These are phyloP conservation scores for Aspergillus floridensis DNA, from an alignment of 2,329 filamentous ascomycete species.

Conservation along the genomic window DNA sequence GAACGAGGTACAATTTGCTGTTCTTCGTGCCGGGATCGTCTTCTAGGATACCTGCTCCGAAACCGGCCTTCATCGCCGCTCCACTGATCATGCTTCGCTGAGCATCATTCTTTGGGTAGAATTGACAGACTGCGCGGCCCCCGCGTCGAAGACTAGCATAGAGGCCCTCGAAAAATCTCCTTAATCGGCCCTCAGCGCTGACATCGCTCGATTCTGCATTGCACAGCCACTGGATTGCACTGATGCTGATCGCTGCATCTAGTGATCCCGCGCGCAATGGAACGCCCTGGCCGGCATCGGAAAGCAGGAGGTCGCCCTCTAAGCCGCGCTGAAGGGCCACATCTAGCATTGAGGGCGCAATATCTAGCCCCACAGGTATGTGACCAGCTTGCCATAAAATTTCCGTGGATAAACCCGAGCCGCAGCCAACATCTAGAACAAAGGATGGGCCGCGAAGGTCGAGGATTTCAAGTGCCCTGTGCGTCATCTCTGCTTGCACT, in stretches of 20 bases:
- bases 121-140: conserved; percentile 90
- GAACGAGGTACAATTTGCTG: conserved; percentile 89
- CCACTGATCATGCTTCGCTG: conserved; percentile 89
- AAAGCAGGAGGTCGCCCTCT: too few species aligned
- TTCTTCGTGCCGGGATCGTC: conserved; percentile 97
- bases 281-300: conserved; percentile 92
- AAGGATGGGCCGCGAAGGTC: conserved; percentile 76
- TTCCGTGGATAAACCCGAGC: too few species aligned
- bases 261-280: conserved; percentile 91
- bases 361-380: too few species aligned
- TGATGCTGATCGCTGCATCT: conserved; percentile 92
- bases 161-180: conserved; percentile 86
- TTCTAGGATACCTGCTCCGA: conserved; percentile 90
- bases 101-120: conserved; percentile 93
- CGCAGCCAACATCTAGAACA: conserved; percentile 95
- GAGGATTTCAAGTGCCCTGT: conserved; percentile 88
- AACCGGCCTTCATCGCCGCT: conserved; percentile 89
- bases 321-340: too few species aligned
- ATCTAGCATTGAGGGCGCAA: too few species aligned
- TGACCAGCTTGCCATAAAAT: too few species aligned
- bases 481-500: conserved; percentile 90
- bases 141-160: conserved; percentile 82
- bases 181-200: conserved; percentile 71
- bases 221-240: conserved; percentile 97
- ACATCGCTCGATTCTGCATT: conserved; percentile 90